phyloP scores from a whole-genome alignment of 306 rosid genomes.

The Citrullus mucosospermus region DNA sequence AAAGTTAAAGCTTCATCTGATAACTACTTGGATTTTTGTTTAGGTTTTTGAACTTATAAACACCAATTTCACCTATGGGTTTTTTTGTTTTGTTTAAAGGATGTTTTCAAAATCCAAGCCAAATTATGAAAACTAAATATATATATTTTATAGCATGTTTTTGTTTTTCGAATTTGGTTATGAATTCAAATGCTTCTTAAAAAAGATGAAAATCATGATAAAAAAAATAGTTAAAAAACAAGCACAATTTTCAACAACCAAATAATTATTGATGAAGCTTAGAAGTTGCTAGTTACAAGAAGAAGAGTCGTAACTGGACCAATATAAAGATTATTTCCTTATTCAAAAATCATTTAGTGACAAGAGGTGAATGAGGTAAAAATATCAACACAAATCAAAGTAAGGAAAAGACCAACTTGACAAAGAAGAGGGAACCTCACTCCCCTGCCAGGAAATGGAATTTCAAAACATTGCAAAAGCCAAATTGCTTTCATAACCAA shows the following conservation, averaged over 20 bases:
- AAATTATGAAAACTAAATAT: too few relatives aligned
- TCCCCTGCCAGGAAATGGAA: neutral
- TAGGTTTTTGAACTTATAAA: too few relatives aligned
- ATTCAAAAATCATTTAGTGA: neutral
- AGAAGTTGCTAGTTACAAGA: neutral
- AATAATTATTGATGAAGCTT: too few relatives aligned
- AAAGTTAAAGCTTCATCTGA: neutral
- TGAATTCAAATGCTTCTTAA: too few relatives aligned
- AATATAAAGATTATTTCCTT: neutral
- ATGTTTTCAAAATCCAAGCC: too few relatives aligned
- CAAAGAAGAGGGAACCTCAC: neutral
- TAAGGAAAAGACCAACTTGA: neutral
- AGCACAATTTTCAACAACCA: too few relatives aligned
- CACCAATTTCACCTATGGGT: neutral
- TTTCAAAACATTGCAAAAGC: neutral
- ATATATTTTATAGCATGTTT: too few relatives aligned
- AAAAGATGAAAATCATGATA: too few relatives aligned
- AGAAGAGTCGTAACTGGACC: neutral
- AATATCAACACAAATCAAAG: neutral
- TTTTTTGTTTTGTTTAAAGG: too few relatives aligned
- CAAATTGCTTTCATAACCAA: neutral
- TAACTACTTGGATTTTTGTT: too few relatives aligned
- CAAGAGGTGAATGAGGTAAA: neutral
- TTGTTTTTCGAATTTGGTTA: too few relatives aligned
- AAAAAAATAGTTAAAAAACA: too few relatives aligned